A percentile compares a stretch with the other conserved stretches of the same genome.
Evolutionary conservation across 1,284 basidiomycete species (phyloP).

Genomic region (Volvariella surrecta): DNA sequence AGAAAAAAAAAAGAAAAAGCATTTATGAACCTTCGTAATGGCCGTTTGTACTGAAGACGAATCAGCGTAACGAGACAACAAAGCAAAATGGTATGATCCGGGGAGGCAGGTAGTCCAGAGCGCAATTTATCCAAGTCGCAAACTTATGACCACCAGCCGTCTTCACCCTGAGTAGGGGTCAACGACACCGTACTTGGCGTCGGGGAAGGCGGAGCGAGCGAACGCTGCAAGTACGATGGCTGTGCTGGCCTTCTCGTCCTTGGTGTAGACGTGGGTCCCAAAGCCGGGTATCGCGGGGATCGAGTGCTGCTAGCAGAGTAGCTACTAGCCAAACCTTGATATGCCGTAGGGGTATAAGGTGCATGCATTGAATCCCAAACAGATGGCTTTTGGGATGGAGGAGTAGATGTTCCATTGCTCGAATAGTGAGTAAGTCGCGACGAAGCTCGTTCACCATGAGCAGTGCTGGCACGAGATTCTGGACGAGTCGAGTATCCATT

Average conservation of each 20-base stretch:
- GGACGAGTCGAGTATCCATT: constrained; percentile 44
- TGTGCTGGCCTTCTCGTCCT: constrained; percentile 20
- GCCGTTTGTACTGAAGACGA: too few species aligned
- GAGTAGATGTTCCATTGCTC: constrained; percentile 32
- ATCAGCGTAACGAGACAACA: too few species aligned
- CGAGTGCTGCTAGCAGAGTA: not conserved
- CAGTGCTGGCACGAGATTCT: constrained; percentile 61
- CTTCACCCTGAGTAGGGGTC: constrained; percentile 56
- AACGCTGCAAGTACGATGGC: constrained; percentile 19
- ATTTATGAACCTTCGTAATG: too few species aligned
- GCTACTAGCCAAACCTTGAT: not conserved
- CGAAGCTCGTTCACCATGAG: constrained; percentile 29
- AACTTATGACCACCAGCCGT: constrained; percentile 67
- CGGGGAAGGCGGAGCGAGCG: constrained; percentile 44
- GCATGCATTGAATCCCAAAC: constrained; percentile 75
- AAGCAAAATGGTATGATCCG: too few species aligned
- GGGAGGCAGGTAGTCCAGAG: too few species aligned
- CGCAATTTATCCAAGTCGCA: too few species aligned
- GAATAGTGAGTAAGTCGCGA: constrained; percentile 17
- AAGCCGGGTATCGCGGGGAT: constrained; percentile 24
- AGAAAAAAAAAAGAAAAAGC: not conserved
- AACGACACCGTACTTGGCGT: constrained; percentile 67
- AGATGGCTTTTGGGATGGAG: constrained; percentile 31
- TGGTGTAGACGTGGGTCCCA: constrained; percentile 29
- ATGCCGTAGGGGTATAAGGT: constrained; percentile 30